Base-by-base conservation (phyloP, 1,284 basidiomycete species). In the Sanghuangporus sanghuang region DNA sequence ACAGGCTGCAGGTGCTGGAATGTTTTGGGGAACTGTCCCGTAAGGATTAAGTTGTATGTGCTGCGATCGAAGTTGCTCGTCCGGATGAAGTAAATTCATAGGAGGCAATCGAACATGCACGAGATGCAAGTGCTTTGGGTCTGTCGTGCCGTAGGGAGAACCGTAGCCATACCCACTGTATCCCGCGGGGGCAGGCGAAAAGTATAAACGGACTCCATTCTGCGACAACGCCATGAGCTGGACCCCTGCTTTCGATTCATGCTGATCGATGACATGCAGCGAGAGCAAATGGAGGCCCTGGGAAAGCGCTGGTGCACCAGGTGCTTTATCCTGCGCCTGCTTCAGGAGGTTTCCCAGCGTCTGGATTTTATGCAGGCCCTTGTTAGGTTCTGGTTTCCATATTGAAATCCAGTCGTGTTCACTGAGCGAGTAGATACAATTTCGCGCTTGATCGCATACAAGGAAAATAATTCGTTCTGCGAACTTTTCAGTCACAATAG, bases 71-170 rank as follows among this genome's bases (percentile, higher is more conserved):
- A 78, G 76, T 67, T 86, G 80, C 68, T 89, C 85, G 69, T 92
- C 89, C 2, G 91, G 90, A 71, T 92, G 89, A 57, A 87, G 80
- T 32, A 91, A 77, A 72, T 88, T 90, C 49, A 81, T 74, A 2
- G 93, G 93, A 16, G 93, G 92, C 18, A 93, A 77, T 59, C 93
- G 84, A 49, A 95, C 86, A 71, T 95, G 93, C 39, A 84, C 71
- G 27, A 95, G 80, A 65, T 89, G 80, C 68, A 92, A 71, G 59
- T 81, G 74, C 8, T 86, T 82, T 56, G 69, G 68, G 36, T 77
- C 75, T n/a, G 77, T 70, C 39, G 73, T 66, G 18, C 73, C 69
- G 57, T 71, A 75, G 12, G 72, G 69, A 46, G 68, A 66, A n/a
- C 73, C 72, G 65, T 77, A 79, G 46, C 77, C 73, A 69, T 83